Evolutionary conservation across 257 asterid genomes (phyloP).

Genomic region (Echites panduratus): DNA sequence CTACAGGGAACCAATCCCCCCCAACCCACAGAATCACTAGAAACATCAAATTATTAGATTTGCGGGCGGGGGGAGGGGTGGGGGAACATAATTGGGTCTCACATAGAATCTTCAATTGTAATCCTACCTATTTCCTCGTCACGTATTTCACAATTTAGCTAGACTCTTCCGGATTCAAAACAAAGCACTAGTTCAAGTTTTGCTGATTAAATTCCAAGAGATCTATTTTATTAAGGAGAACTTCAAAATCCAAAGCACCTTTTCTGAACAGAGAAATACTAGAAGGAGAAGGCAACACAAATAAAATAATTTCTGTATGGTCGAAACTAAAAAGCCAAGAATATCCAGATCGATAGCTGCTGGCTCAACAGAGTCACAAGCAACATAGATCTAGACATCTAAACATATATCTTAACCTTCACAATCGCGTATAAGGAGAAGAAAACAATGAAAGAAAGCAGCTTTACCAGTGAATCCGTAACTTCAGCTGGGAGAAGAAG

Average conservation of each 20-base stretch:
- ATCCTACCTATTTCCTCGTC: too few relatives aligned
- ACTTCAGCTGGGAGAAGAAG: not conserved
- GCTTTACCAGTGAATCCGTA: slow-evolving; percentile 3
- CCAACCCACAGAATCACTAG: not conserved
- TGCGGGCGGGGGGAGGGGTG: too few relatives aligned
- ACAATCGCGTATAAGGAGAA: not conserved
- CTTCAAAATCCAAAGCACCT: not conserved
- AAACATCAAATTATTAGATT: too few relatives aligned
- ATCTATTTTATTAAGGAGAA: not conserved
- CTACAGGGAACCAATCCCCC: too few relatives aligned
- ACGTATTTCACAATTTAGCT: too few relatives aligned
- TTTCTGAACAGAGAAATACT: not conserved
- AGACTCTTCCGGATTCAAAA: not conserved
- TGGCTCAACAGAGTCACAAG: not conserved
- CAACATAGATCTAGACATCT: slow-evolving; percentile 7
- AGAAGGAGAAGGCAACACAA: not conserved
- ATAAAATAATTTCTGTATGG: not conserved
- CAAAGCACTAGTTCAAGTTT: not conserved
- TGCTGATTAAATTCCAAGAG: not conserved
- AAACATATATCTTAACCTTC: not conserved
- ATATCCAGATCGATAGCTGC: not conserved
- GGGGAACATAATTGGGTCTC: not conserved
- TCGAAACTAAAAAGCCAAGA: not conserved
- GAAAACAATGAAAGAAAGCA: too few relatives aligned
- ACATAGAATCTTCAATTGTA: too few relatives aligned